Evolutionary conservation across 352 stramenopile genomes (phyloP).

Genomic region (Globisporangium barbulae): DNA sequence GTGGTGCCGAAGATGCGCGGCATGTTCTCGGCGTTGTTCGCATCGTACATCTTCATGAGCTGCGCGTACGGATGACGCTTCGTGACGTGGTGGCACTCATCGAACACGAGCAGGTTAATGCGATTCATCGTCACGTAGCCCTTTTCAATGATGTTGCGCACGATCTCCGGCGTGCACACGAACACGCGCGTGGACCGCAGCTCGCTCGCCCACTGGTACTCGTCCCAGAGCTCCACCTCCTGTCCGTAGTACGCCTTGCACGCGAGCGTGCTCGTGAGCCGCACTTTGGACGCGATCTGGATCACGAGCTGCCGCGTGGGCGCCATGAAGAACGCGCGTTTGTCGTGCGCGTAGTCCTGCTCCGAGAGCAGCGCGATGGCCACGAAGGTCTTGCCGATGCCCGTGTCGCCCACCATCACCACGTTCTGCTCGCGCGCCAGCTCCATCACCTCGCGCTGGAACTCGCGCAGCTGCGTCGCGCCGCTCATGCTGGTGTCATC

Average conservation of each 20-base stretch:
- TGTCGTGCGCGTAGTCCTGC: slow-evolving; percentile 63
- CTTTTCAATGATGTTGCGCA: slow-evolving; percentile 81
- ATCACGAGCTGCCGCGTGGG: slow-evolving; percentile 79
- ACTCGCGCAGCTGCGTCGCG: slow-evolving; percentile 41
- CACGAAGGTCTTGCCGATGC: slow-evolving; percentile 86
- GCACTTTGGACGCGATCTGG: slow-evolving; percentile 77
- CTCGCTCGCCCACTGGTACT: slow-evolving; percentile 52
- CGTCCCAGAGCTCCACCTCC: slow-evolving; percentile 60
- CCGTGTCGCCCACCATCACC: slow-evolving; percentile 80
- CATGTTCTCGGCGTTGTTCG: slow-evolving; percentile 25
- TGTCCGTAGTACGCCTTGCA: slow-evolving; percentile 52
- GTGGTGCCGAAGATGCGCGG: slow-evolving; percentile 87
- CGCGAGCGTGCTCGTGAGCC: slow-evolving; percentile 51
- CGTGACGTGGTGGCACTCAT: slow-evolving; percentile 89
- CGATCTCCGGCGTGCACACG: slow-evolving; percentile 85
- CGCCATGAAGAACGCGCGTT: slow-evolving; percentile 78
- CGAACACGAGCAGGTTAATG: slow-evolving; percentile 88
- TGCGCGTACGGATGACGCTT: slow-evolving; percentile 90
- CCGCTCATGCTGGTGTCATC: background rate
- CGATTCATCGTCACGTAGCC: slow-evolving; percentile 73
- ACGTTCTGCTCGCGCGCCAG: slow-evolving; percentile 70
- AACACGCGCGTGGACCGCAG: slow-evolving; percentile 63
- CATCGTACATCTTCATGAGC: slow-evolving; percentile 81
- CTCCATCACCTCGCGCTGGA: slow-evolving; percentile 70
- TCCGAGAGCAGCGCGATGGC: slow-evolving; percentile 72